Base-by-base conservation (phyloP, 306 rosid genomes). In the Rosa lucieae region DNA sequence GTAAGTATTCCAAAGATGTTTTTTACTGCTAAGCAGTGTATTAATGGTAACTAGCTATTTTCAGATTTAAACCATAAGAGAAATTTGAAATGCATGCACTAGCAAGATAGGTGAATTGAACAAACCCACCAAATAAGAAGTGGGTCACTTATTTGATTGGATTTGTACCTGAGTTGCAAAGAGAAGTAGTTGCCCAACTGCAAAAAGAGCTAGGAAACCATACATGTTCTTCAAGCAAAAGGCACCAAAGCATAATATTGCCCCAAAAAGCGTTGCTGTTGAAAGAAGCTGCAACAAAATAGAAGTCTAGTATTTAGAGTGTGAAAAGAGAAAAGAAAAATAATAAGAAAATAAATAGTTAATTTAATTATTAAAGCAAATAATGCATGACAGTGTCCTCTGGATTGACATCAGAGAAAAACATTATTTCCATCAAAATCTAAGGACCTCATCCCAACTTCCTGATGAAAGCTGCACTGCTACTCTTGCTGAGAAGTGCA, bases 121-220 rank as follows among this genome's bases (percentile, higher is more conserved):
- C 42, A 44, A 46, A 78, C 23, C 74, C 65, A 78, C 59, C 70
- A 61, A 59, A 20, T 8, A 70, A 53, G 29, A 79, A 55, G 37
- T 32, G 37, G 37, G 37, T 32, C 39, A 39, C 47, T 59, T 8
- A 58, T 32, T 9, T 29, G 48, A 47, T 48, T 46, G 72, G 47
- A 74, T 73, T 72, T 44, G 42, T 90, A 94, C 97, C 97, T 89
- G 97, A 78, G 85, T 85, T 74, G 97, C 90, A 86, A 92, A 94
- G 86, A 90, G 78, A 70, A 92, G 81, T 29, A 94, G 80, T 87
- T 94, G 93, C 49, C 98, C 98, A 20, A 90, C 47, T 29, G 96
- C 74, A 72, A 90, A n/a, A 71, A 94, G 77, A 65, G 59, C 91
- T 44, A 94, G 79, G 85, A 94, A 94, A 80, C 79, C 93, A 78